Percentiles rank a stretch among this genome's conserved stretches.
These are phyloP conservation scores for Didymella exigua DNA, from an alignment of 2,329 filamentous ascomycete genomes.

Conservation along the genomic window DNA sequence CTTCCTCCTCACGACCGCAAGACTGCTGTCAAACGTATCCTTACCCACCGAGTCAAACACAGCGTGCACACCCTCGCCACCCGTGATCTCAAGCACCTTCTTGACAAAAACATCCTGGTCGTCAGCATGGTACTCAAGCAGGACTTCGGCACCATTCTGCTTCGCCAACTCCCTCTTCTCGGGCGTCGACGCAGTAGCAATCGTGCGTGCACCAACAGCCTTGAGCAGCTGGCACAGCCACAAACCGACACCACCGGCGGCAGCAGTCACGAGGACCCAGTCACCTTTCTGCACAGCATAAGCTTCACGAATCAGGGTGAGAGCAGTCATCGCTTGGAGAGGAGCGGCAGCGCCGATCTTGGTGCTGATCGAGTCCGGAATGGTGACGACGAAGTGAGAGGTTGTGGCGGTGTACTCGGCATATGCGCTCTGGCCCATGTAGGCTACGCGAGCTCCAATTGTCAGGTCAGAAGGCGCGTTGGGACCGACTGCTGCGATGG, in stretches of 20 bases:
- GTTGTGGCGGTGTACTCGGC: conserved; percentile 64
- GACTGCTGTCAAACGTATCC: conserved; percentile 77
- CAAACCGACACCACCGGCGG: conserved; percentile 75
- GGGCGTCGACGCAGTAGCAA: conserved; percentile 75
- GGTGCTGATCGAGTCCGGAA: conserved; percentile 67
- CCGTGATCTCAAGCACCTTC: conserved; percentile 72
- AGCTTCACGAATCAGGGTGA: conserved; percentile 78
- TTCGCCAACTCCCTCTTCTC: conserved; percentile 75
- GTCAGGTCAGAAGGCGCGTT: conserved; percentile 61
- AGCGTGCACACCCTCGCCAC: conserved; percentile 72
- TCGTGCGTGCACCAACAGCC: conserved; percentile 74
- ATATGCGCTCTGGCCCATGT: conserved; percentile 63
- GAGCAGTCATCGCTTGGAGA: conserved; percentile 83
- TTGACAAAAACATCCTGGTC: conserved; percentile 48
- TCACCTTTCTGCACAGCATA: conserved; percentile 74
- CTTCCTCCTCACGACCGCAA: conserved; percentile 77
- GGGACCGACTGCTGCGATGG: conserved; percentile 66
- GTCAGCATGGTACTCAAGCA: conserved; percentile 71
- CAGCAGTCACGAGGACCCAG: conserved; percentile 83
- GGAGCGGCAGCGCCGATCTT: conserved; percentile 71
- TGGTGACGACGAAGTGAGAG: conserved; percentile 61
- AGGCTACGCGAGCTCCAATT: conserved; percentile 74
- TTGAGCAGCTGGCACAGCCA: conserved; percentile 77
- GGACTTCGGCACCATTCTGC: conserved; percentile 71
- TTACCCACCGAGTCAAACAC: conserved; percentile 89